Evolutionary conservation across 2,329 filamentous ascomycete genomes (phyloP).

Genomic region (Monosporascus sp.): DNA sequence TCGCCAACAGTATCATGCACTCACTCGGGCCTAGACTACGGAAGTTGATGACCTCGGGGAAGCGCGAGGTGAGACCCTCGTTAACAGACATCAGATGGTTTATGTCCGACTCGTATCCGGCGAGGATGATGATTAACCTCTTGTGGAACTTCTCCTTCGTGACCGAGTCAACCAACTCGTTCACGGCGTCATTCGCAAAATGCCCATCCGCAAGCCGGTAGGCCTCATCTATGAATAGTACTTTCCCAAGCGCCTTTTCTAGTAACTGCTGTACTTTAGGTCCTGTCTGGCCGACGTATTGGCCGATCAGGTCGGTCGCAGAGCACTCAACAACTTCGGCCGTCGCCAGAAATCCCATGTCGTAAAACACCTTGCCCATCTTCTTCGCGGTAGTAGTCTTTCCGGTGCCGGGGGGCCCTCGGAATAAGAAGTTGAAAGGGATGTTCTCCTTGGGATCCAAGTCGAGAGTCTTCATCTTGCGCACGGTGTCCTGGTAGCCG

Average conservation of each 20-base stretch:
- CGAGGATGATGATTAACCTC: constrained; percentile 61
- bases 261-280: constrained; percentile 56
- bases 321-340: constrained; percentile 60
- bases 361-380: constrained; percentile 69
- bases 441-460: constrained; percentile 54
- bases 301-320: constrained; percentile 59
- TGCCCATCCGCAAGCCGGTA: constrained; percentile 55
- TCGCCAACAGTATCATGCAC: constrained; percentile 39
- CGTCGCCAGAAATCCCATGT: constrained; percentile 61
- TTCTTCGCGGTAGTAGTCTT: constrained; percentile 69
- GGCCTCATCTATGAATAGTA: constrained; percentile 69
- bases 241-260: constrained; percentile 53
- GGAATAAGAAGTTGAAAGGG: constrained; percentile 65
- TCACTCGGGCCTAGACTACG: constrained; percentile 33
- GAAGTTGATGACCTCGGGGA: constrained; percentile 57
- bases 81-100: constrained; percentile 58
- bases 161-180: constrained; percentile 45
- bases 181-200: constrained; percentile 52
- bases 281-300: constrained; percentile 65
- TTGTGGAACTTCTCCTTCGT: constrained; percentile 51
- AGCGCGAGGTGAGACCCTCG: constrained; percentile 57
- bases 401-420: constrained; percentile 61
- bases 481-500: constrained; percentile 47
- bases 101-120: constrained; percentile 63
- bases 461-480: constrained; percentile 43